Base-by-base conservation (phyloP, 2,329 filamentous ascomycete genomes). In the Aspergillus unguis region DNA sequence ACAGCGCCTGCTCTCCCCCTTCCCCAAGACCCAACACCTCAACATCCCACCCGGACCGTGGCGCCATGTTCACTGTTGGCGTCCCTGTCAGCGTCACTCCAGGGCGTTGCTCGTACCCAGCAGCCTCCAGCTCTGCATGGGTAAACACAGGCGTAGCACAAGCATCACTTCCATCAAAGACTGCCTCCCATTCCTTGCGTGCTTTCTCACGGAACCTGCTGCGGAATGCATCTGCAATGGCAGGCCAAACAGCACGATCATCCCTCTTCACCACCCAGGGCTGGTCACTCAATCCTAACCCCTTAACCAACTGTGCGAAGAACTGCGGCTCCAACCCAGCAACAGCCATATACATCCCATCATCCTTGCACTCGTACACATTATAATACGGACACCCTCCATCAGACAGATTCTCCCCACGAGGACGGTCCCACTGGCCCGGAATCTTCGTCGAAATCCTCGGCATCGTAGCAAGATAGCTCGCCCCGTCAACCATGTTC, bases 401-500 rank as follows among this genome's bases (percentile, higher is more conserved):
- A 72, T 96, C 91, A 47, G 95, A 73, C 47, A 85, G 62, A 70
- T 95, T 95, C 48, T 79, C 77, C 1, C 91, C 91, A 47, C 90
- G 76, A 36, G 81, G 77, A 7, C 70, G 68, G 61, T 76, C 69
- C 75, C 88, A 90, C 45, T 36, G 33, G 11, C 11, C 33, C 5
- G 33, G 11, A 17, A 77, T 85, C 68, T 85, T 86, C 57, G 78
- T 76, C 33, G 78, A 77, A 58, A 92, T 75, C 36, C 91, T 77
- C 50, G 87, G 85, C 71, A 90, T 91, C 0, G 83, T 86, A 1
- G 85, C 85, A 17, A 96, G 73, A 70, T 90, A 90, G 38, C 83
- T 80, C 31, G 80, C 82, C 6, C 91, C 91, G 74, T 96, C 91
- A 10, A 95, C 91, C 91, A 96, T 96, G 70, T 92, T 95, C 27